A percentile compares a stretch with the other conserved stretches of the same genome.
phyloP scores from a whole-genome alignment of 208 protist species.

The Angomonas deanei region DNA sequence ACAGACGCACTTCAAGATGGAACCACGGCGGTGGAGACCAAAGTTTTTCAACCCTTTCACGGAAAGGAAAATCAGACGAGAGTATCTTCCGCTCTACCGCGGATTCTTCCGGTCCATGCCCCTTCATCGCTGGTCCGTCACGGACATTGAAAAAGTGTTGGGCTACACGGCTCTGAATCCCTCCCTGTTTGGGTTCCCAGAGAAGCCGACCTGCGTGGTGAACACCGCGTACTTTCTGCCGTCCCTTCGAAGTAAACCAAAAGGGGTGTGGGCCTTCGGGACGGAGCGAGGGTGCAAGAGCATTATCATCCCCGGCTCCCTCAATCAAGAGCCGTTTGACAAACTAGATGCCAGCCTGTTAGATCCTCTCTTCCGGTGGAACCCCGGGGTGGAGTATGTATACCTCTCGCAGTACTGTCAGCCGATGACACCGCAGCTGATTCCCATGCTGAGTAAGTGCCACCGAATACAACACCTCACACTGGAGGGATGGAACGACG shows the following conservation, averaged over 20 bases:
- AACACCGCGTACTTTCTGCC: constrained; percentile 86
- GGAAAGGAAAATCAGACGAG: constrained; percentile 28
- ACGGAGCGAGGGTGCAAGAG: constrained; percentile 81
- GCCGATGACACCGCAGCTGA: constrained; percentile 64
- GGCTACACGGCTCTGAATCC: constrained; percentile 72
- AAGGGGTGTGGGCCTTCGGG: constrained; percentile 79
- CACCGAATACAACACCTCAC: constrained; percentile 58
- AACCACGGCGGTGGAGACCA: constrained; percentile 68
- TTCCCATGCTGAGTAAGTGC: constrained; percentile 54
- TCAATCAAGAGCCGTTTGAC: constrained; percentile 68
- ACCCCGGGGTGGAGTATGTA: constrained; percentile 80
- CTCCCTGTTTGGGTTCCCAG: constrained; percentile 83
- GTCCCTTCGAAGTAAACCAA: constrained; percentile 55
- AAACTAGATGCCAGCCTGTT: constrained; percentile 71
- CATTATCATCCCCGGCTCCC: constrained; percentile 77
- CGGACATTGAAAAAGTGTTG: constrained; percentile 64
- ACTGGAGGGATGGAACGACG: constrained; percentile 83
- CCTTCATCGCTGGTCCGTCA: constrained; percentile 69
- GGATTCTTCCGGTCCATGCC: constrained; percentile 86
- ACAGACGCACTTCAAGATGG: constrained; percentile 36
- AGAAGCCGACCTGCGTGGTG: constrained; percentile 80
- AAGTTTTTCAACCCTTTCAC: constrained; percentile 87
- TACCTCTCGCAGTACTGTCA: constrained; percentile 85
- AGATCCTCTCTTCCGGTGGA: constrained; percentile 81
- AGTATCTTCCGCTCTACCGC: constrained; percentile 57